These are phyloP conservation scores for Oryza rufipogon DNA, from an alignment of 176 grass and related monocot species.

Conservation along the genomic window DNA sequence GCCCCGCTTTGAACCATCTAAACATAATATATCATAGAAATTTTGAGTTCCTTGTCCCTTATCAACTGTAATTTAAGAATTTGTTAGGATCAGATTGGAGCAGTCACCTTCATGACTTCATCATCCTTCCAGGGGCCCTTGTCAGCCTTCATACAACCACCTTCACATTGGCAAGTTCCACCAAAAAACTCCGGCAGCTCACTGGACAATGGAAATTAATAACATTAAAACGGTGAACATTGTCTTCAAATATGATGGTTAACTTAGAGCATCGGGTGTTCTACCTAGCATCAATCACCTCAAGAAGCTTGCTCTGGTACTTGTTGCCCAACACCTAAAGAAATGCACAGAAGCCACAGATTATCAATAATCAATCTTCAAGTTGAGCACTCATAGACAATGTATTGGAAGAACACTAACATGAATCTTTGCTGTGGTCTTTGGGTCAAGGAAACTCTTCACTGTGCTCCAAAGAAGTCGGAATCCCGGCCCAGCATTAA, in stretches of 20 bases:
- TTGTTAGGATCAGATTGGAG: conserved; percentile 21
- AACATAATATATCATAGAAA: conserved; percentile 29
- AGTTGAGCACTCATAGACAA: neutral
- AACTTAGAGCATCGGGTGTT: neutral
- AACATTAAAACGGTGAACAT: neutral
- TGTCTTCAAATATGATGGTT: neutral
- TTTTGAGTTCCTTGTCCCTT: neutral
- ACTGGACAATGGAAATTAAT: conserved; percentile 43
- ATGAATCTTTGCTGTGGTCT: conserved; percentile 96
- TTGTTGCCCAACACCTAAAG: conserved; percentile 91
- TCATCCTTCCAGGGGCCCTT: conserved; percentile 97
- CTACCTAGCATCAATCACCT: conserved; percentile 95
- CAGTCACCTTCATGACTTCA: conserved; percentile 74
- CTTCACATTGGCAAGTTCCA: conserved; percentile 84
- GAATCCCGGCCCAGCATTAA: conserved; percentile 96
- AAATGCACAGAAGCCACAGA: conserved; percentile 34
- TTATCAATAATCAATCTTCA: conserved; percentile 16
- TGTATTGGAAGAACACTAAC: conserved; percentile 42
- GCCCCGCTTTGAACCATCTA: conserved; percentile 86
- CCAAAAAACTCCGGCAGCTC: conserved; percentile 96
- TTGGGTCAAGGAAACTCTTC: conserved; percentile 96
- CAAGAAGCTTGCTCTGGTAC: conserved; percentile 98
- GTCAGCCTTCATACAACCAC: conserved; percentile 88
- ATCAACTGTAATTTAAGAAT: conserved; percentile 1
- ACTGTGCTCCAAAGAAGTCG: conserved; percentile 91